These are phyloP conservation scores for Solanum bukasovii DNA, from an alignment of 257 asterid species.

Conservation along the genomic window DNA sequence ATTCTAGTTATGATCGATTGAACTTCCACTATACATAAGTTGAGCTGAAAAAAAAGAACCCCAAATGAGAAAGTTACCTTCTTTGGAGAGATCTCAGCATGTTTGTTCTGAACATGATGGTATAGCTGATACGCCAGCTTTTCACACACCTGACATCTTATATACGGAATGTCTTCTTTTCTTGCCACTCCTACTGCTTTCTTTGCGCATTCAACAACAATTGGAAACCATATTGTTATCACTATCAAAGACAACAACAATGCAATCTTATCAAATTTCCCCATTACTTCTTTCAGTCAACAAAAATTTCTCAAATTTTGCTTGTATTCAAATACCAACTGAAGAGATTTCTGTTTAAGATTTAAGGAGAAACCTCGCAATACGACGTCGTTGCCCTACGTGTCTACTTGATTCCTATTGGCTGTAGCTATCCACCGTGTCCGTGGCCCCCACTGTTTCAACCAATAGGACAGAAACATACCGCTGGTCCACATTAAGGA, in stretches of 20 bases:
- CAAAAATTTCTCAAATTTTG: not conserved
- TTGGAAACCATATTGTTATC: conserved; percentile 25
- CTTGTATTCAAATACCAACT: not conserved
- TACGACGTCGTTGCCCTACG: conserved; percentile 6
- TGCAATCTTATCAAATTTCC: conserved; percentile 12
- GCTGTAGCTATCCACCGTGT: not conserved
- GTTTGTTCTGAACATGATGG: conserved; percentile 62
- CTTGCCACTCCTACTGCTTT: conserved; percentile 63
- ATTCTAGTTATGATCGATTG: not conserved
- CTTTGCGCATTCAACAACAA: conserved; percentile 49
- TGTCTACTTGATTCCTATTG: conserved; percentile 22
- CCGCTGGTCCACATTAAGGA: not conserved
- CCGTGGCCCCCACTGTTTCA: not conserved
- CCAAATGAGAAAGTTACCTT: conserved; percentile 35
- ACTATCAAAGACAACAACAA: conserved; percentile 3
- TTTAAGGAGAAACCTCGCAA: not conserved
- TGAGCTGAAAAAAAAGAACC: not conserved
- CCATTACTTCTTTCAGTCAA: conserved; percentile 20
- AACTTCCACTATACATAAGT: not conserved
- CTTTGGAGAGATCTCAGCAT: conserved; percentile 61
- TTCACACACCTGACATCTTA: conserved; percentile 79
- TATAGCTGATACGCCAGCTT: conserved; percentile 52
- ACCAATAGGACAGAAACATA: not conserved
- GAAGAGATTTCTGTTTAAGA: not conserved
- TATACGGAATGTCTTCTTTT: conserved; percentile 80